Evolutionary conservation across 495 filamentous ascomycete species (phyloP).

Genomic region (Ramalina intermedia): DNA sequence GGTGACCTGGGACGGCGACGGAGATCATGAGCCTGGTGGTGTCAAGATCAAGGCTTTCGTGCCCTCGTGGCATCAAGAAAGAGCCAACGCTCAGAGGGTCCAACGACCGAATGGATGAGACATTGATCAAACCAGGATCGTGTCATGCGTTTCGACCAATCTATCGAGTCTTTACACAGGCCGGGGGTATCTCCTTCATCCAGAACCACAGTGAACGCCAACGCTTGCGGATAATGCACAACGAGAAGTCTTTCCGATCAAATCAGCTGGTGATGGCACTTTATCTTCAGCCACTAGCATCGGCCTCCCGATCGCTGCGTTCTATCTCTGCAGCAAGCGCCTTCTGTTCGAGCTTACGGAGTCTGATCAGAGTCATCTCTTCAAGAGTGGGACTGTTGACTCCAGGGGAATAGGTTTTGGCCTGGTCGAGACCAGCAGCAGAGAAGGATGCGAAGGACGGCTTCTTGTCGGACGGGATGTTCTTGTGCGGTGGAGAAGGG

Average conservation of each 20-base stretch:
- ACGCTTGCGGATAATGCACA: background rate
- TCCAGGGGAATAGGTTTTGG: constrained; percentile 20
- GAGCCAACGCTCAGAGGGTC: constrained; percentile 22
- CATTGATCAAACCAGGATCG: background rate
- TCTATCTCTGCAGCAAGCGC: constrained; percentile 41
- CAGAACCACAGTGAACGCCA: background rate
- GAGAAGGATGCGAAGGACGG: constrained; percentile 37
- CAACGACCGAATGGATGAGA: constrained; percentile 7
- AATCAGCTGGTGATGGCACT: too few relatives aligned
- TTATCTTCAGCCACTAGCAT: constrained; percentile 21
- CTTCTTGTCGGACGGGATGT: constrained; percentile 20
- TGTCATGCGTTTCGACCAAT: background rate
- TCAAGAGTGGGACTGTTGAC: constrained; percentile 36
- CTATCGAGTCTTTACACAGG: background rate
- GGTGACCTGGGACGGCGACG: constrained; percentile 30
- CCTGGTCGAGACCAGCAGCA: constrained; percentile 20
- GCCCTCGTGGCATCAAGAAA: constrained; percentile 50
- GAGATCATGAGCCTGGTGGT: constrained; percentile 32
- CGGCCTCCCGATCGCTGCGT: constrained; percentile 34
- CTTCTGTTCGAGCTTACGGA: constrained; percentile 46
- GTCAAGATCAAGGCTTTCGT: constrained; percentile 75
- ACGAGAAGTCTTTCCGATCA: background rate
- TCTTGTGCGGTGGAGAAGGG: background rate
- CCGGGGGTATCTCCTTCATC: constrained; percentile 8
- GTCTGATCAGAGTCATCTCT: constrained; percentile 44